Percentiles rank a stretch among this genome's conserved stretches.
phyloP scores from a whole-genome alignment of 352 stramenopile species.

The Phytopythium chamaehyphon region DNA sequence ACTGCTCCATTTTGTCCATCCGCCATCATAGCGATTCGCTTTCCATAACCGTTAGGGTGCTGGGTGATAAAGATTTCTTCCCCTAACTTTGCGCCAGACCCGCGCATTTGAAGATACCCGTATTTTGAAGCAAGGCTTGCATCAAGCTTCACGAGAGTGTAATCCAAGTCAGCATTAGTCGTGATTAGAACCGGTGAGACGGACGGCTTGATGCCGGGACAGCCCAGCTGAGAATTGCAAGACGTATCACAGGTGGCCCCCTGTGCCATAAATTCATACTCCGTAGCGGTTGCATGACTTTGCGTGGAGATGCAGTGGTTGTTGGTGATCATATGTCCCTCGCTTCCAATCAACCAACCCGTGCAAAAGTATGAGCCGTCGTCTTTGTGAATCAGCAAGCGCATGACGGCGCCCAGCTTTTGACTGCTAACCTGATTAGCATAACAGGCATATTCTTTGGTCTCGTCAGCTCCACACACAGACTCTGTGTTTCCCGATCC shows the following conservation, averaged over 20 bases:
- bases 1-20: constrained; percentile 34
- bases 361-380: constrained; percentile 51
- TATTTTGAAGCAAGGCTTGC: constrained; percentile 41
- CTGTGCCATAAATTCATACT: constrained; percentile 65
- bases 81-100: constrained; percentile 31
- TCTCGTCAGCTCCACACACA: constrained; percentile 59
- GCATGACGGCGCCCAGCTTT: constrained; percentile 32
- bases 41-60: constrained; percentile 59
- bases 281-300: constrained; percentile 64
- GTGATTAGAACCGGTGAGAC: constrained; percentile 36
- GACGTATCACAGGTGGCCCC: constrained; percentile 22
- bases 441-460: constrained; percentile 50
- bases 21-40: constrained; percentile 41
- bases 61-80: constrained; percentile 66
- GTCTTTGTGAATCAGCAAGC: constrained; percentile 62
- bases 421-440: constrained; percentile 7
- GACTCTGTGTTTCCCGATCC: constrained; percentile 30
- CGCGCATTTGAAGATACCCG: constrained; percentile 56
- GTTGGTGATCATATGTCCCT: constrained; percentile 77
- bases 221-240: constrained; percentile 33
- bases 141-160: constrained; percentile 62
- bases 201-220: constrained; percentile 29
- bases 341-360: constrained; percentile 66
- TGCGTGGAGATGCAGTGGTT: constrained; percentile 66
- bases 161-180: constrained; percentile 40